Conservation (phyloP, 2,329 filamentous ascomycete genomes). For the Cytospora leucostoma region DNA sequence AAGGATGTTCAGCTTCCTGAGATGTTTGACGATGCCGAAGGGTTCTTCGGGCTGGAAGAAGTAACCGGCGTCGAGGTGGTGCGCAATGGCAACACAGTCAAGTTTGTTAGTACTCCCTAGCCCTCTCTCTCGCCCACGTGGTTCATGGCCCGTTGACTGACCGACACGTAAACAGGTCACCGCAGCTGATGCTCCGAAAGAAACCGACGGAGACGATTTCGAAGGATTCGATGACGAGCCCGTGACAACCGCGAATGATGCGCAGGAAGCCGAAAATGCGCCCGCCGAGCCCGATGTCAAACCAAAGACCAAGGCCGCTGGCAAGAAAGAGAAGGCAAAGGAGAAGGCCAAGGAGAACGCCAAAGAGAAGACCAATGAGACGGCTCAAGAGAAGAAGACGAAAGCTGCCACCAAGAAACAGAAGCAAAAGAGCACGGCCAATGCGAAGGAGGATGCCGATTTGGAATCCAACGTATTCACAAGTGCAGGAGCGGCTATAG, state of each 20-base stretch:
- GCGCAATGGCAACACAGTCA: slow-evolving; percentile 58
- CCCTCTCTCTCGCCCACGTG: neutral
- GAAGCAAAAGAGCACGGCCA: slow-evolving; percentile 38
- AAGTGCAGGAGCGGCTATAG: slow-evolving; percentile 51
- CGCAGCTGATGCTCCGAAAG: slow-evolving; percentile 6
- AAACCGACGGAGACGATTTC: slow-evolving; percentile 37
- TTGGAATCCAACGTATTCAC: slow-evolving; percentile 54
- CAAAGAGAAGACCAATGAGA: slow-evolving; percentile 32
- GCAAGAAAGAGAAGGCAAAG: slow-evolving; percentile 34
- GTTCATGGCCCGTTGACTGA: neutral
- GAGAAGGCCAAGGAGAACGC: slow-evolving; percentile 33
- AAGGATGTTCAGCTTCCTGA: slow-evolving; percentile 67
- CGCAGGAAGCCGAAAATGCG: slow-evolving; percentile 24
- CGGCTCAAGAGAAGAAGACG: slow-evolving; percentile 20
- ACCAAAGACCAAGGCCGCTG: slow-evolving; percentile 29
- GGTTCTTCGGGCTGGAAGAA: slow-evolving; percentile 89
- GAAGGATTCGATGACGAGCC: slow-evolving; percentile 37
- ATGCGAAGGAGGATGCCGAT: slow-evolving; percentile 42
- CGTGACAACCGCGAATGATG: slow-evolving; percentile 26
- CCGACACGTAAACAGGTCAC: slow-evolving; percentile 7
- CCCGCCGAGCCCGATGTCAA: slow-evolving; percentile 24
- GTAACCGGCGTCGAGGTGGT: slow-evolving; percentile 90
- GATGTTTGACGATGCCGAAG: slow-evolving; percentile 84
- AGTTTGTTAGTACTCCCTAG: slow-evolving; percentile 50
- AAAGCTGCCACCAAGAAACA: slow-evolving; percentile 33